A percentile compares a stretch with the other conserved stretches of the same genome.
These are phyloP conservation scores for Ustilago shanxiensis DNA, from an alignment of 1,284 basidiomycete species.

Conservation along the genomic window DNA sequence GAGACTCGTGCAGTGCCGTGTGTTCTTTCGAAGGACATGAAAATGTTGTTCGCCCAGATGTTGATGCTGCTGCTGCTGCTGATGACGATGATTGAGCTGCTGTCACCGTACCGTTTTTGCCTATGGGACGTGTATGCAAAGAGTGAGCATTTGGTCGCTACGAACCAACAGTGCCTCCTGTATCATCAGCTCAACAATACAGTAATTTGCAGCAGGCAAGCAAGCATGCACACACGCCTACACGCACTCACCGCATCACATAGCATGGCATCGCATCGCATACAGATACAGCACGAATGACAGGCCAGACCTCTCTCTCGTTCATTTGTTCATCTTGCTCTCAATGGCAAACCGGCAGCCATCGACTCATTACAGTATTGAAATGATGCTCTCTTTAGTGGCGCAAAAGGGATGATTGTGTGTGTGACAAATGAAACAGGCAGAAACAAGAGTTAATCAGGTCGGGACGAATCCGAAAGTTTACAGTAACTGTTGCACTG, in stretches of 20 bases:
- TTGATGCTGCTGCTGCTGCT: background rate
- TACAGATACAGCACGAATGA: constrained; percentile 4
- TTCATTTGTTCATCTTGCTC: no score
- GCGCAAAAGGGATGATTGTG: background rate
- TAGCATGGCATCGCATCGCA: constrained; percentile 7
- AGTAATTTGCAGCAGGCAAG: no score
- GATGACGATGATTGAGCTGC: no score
- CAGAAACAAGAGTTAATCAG: no score
- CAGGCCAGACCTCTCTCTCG: constrained; percentile 6
- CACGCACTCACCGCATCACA: background rate
- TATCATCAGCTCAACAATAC: background rate
- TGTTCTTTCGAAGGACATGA: constrained; percentile 8
- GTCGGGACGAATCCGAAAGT: background rate
- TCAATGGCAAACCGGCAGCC: no score
- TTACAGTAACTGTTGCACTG: no score
- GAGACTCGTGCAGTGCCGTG: constrained; percentile 3
- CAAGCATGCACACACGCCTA: background rate
- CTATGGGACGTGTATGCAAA: background rate
- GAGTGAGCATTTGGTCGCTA: background rate
- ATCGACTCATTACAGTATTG: background rate
- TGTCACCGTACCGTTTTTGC: background rate
- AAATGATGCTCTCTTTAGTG: background rate
- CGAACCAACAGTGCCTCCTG: background rate
- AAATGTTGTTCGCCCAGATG: no score
- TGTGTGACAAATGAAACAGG: background rate